Base-by-base conservation (phyloP, 495 filamentous ascomycete species). In the Penicillium coffeae region DNA sequence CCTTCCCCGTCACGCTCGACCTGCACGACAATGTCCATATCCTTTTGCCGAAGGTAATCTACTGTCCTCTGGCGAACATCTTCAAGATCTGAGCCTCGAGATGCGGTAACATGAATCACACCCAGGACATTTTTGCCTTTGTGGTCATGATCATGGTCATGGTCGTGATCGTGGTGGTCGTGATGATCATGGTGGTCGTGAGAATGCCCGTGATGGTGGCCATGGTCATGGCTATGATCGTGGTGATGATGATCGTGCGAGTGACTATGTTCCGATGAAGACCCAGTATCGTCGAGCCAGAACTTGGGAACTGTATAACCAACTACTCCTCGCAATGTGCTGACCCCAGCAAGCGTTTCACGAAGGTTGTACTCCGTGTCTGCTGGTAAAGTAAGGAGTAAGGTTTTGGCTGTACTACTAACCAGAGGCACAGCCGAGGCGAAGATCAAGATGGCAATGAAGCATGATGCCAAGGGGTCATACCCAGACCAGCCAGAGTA, bases 381-480 rank as follows among this genome's bases (percentile, higher is more conserved):
- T 13, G 81, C 86, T 1, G 93, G 90, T 6, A 97, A 73, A 2
- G 89, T 86, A 21, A 99, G 78, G 12, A 99, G 72, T 14, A 99
- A 65, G 12, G 84, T 83, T 52, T 83, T 81, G 2, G 91, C 93
- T 1, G 87, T 88, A 13, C 86, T 88, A 52, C 77, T 87, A 35
- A 99, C 90, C 6, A 99, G 76, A 2, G 93, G 93, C 16, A 91
- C 78, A 0, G 94, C 87, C 21, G 90, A 91, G 7, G 83, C 78
- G 59, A 96, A 88, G 53, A 99, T 99, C 48, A 97, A 72, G 27
- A 92, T 80, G 0, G 93, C 92, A 55, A 99, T 99, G 40, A 96
- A 73, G 62, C 90, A 90, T 2, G 93, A 96, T 2, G 92, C 93
- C 15, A 97, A 64, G 14, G 93, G 94, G 64, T 99, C 93, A 75